Base-by-base conservation (phyloP, 1,284 basidiomycete species). In the Fomes fomentarius region DNA sequence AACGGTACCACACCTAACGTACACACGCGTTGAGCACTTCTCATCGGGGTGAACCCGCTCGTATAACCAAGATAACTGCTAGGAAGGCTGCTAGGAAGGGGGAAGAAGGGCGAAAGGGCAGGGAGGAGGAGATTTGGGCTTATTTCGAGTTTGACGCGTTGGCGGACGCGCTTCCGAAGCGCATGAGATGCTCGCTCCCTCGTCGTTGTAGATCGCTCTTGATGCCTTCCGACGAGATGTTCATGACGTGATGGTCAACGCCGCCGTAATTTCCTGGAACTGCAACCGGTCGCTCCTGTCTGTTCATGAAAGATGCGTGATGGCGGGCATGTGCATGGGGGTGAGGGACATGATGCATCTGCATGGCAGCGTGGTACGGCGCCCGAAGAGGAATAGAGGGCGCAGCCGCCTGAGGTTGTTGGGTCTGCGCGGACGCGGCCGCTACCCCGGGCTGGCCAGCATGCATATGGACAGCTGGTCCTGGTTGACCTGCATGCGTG, bases 341-440 rank as follows among this genome's bases (percentile, higher is more conserved):
- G 61, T 89, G 87, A 0, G 87, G 85, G 44, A 89, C 85, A 60
- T 89, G 87, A 63, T 89, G 87, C 83, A 90, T 85, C 63, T 80
- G 76, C 48, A 72, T 63, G 12, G 67, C 65, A 15, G 70, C 71
- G 65, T 85, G 56, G 34, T 58, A 87, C 11, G 84, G 80, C 15
- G 80, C 71, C 46, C 76, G 81, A 22, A 87, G 71, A 2, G 77
- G 71, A 30, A 81, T 74, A 9, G 58, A 28, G 7, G 56, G 44
- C 12, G 47, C 33, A 1, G 49, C 15, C 21, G 64, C 41, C 17
- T 3, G 63, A 35, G 15, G 62, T 43, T 43, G 49, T 46, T 26
- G 50, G 33, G 38, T 50, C 19, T 47, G 56, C 41, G 39, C 10
- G 14, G 17, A 11, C n/a, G 39, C 35, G 2, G 41, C 41, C 7